Conservation (phyloP, 257 asterid genomes). For the Solanum chmielewskii region DNA sequence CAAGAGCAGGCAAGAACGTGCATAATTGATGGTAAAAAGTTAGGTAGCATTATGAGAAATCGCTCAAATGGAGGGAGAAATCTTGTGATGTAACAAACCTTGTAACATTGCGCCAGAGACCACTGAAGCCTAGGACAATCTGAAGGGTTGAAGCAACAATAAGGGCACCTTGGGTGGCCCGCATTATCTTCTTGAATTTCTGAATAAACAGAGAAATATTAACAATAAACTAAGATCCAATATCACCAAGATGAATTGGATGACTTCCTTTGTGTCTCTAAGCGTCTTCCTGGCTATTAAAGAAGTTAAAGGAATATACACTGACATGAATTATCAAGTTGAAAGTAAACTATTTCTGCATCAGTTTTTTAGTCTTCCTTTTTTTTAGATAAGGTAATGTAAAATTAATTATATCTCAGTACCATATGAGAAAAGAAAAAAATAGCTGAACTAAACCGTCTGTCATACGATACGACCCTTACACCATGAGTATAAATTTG, state of each 20-base stretch:
- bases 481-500: neutral
- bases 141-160: conserved; percentile 28
- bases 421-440: neutral
- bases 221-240: neutral
- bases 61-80: neutral
- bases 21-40: neutral
- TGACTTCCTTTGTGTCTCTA: neutral
- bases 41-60: neutral
- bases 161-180: conserved; percentile 30
- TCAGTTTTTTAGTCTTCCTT: neutral
- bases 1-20: neutral
- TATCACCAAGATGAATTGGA: neutral
- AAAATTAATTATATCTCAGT: neutral
- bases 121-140: conserved; percentile 31
- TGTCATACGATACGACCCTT: neutral
- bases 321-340: neutral
- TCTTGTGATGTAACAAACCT: conserved; percentile 10
- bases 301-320: neutral
- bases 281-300: neutral
- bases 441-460: neutral
- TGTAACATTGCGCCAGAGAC: conserved; percentile 31
- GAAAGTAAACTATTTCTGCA: neutral
- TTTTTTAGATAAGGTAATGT: neutral
- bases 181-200: conserved; percentile 30
- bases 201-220: neutral